Evolutionary conservation across 1,284 basidiomycete genomes (phyloP).

Genomic region (Mycosarcoma maydis): DNA sequence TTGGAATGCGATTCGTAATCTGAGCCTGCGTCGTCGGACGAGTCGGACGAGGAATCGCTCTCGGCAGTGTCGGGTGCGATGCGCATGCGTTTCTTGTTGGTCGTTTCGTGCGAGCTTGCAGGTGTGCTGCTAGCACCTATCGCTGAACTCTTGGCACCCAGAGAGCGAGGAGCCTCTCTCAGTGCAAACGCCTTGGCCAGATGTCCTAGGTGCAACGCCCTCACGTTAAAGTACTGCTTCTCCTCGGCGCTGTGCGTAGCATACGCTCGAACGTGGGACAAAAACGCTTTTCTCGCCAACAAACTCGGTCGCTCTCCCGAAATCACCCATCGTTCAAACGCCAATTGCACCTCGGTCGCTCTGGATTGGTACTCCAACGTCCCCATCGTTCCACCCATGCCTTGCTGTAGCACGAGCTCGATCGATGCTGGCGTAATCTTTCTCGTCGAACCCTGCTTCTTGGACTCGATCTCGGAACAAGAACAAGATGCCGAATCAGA

Average conservation of each 20-base stretch:
- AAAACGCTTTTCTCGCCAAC: slow-evolving; percentile 84
- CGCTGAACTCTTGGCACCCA: slow-evolving; percentile 64
- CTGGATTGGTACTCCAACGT: slow-evolving; percentile 81
- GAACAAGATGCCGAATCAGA: too few species aligned
- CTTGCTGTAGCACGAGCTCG: slow-evolving; percentile 69
- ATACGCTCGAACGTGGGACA: slow-evolving; percentile 93
- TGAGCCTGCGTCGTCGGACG: slow-evolving; percentile 14
- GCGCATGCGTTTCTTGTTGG: slow-evolving; percentile 7
- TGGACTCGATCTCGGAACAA: slow-evolving; percentile 5
- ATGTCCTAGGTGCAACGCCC: slow-evolving; percentile 92
- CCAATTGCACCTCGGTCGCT: slow-evolving; percentile 94
- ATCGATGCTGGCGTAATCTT: slow-evolving; percentile 36
- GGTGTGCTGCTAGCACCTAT: slow-evolving; percentile 8
- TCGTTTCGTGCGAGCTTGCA: slow-evolving; percentile 2
- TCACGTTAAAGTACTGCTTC: slow-evolving; percentile 94
- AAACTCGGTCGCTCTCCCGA: slow-evolving; percentile 78
- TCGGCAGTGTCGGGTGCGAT: slow-evolving; percentile 2
- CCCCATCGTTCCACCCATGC: slow-evolving; percentile 76
- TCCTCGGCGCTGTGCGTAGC: slow-evolving; percentile 95
- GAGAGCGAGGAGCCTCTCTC: slow-evolving; percentile 85
- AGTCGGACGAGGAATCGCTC: not conserved
- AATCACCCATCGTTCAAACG: slow-evolving; percentile 94
- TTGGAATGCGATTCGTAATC: slow-evolving; percentile 30
- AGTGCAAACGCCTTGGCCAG: slow-evolving; percentile 95
- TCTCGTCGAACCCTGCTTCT: slow-evolving; percentile 15